These are phyloP conservation scores for Aureobasidium sp. DNA, from an alignment of 2,329 filamentous ascomycete species.

Conservation along the genomic window DNA sequence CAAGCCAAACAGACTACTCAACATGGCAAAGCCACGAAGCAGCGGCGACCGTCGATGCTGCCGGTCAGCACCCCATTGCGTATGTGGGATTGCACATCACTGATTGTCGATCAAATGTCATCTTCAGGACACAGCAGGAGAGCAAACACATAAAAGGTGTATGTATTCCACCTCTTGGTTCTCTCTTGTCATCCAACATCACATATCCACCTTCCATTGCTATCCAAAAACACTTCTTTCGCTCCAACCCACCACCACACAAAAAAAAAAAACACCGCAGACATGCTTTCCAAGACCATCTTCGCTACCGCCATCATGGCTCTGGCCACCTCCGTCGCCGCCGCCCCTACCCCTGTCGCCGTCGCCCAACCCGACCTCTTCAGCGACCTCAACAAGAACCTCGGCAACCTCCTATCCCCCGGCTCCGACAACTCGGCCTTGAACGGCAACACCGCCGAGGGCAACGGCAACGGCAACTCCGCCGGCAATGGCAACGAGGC, in stretches of 20 bases:
- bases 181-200: background rate
- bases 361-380: background rate
- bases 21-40: background rate
- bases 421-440: background rate
- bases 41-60: background rate
- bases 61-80: background rate
- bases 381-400: background rate
- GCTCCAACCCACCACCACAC: background rate
- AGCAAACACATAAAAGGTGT: background rate
- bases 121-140: background rate
- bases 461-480: background rate
- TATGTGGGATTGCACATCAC: slow-evolving; percentile 10
- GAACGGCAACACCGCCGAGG: background rate
- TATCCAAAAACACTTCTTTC: background rate
- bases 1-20: background rate
- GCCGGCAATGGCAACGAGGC: background rate
- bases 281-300: slow-evolving; percentile 9
- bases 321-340: background rate
- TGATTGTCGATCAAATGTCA: background rate
- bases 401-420: background rate
- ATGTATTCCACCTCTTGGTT: background rate
- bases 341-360: background rate
- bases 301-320: background rate
- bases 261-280: background rate
- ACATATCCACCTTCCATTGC: background rate